A percentile compares a stretch with the other conserved stretches of the same genome.
phyloP scores from a whole-genome alignment of 2,329 filamentous ascomycete species.

The Mariannaea elegans region DNA sequence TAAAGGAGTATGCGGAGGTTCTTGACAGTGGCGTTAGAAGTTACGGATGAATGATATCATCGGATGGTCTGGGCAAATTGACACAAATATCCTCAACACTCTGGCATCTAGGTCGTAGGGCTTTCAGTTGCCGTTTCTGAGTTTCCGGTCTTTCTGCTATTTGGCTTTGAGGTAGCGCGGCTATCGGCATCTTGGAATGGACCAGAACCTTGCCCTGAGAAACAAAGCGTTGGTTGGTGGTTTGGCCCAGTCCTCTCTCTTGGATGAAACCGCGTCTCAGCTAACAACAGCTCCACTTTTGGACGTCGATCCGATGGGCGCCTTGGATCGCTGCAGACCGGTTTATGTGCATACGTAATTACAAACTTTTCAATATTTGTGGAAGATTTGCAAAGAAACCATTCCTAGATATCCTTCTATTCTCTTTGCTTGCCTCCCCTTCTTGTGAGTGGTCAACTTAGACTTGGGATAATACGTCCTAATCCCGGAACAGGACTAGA shows the following conservation, averaged over 20 bases:
- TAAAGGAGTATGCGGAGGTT: background rate
- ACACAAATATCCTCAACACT: too few species aligned
- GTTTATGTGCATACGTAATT: slow-evolving; percentile 13
- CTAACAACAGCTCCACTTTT: slow-evolving; percentile 24
- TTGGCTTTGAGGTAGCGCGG: background rate
- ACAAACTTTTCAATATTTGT: slow-evolving; percentile 10
- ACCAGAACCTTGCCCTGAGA: background rate
- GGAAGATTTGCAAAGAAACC: background rate
- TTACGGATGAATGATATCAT: background rate
- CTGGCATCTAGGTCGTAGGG: too few species aligned
- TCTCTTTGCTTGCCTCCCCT: background rate
- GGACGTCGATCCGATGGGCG: slow-evolving; percentile 15
- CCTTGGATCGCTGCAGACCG: background rate
- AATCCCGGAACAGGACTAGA: too few species aligned
- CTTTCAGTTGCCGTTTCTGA: too few species aligned
- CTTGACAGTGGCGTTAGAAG: too few species aligned
- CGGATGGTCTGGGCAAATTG: too few species aligned
- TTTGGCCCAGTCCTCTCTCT: background rate
- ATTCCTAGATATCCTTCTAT: background rate
- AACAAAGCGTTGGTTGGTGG: slow-evolving; percentile 17
- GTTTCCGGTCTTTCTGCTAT: background rate
- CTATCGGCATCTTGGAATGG: slow-evolving; percentile 1
- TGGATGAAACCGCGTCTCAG: slow-evolving; percentile 22
- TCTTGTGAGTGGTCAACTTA: background rate
- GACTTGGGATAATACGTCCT: background rate